These are phyloP conservation scores for Populus pruinosa DNA, from an alignment of 345 rosid species.

Conservation along the genomic window DNA sequence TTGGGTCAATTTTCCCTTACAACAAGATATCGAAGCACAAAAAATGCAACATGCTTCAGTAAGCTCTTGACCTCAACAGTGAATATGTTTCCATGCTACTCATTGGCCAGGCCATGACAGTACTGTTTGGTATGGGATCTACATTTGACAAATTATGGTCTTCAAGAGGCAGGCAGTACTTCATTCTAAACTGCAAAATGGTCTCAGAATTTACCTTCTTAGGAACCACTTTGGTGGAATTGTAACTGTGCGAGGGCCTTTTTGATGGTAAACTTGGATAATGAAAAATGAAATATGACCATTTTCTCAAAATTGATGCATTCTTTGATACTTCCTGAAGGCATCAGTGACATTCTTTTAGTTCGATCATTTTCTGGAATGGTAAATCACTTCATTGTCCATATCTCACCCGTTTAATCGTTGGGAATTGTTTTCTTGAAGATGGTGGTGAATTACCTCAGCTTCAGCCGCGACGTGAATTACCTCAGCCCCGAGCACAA, in stretches of 20 bases:
- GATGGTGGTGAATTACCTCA: slow-evolving; percentile 42
- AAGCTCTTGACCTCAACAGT: not conserved
- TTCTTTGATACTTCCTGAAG: not conserved
- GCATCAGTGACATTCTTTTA: not conserved
- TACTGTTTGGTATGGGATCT: not conserved
- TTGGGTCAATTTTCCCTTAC: not conserved
- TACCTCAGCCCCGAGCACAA: slow-evolving; percentile 34
- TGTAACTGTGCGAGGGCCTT: not conserved
- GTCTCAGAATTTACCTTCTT: not conserved
- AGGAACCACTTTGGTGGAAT: not conserved
- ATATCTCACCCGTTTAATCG: not conserved
- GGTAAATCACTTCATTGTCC: not conserved
- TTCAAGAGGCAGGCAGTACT: not conserved
- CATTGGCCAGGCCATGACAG: not conserved
- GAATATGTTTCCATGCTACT: not conserved
- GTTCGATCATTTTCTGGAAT: not conserved
- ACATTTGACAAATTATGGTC: not conserved
- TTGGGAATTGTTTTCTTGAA: slow-evolving; percentile 17
- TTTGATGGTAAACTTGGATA: not conserved
- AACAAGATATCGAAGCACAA: not conserved
- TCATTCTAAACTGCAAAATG: not conserved
- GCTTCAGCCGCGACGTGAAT: slow-evolving; percentile 12
- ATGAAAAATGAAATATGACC: not conserved
- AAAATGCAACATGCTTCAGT: not conserved
- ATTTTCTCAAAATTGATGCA: not conserved